Base-by-base conservation (phyloP, 495 filamentous ascomycete genomes). In the Thermothielavioides terrestris region DNA sequence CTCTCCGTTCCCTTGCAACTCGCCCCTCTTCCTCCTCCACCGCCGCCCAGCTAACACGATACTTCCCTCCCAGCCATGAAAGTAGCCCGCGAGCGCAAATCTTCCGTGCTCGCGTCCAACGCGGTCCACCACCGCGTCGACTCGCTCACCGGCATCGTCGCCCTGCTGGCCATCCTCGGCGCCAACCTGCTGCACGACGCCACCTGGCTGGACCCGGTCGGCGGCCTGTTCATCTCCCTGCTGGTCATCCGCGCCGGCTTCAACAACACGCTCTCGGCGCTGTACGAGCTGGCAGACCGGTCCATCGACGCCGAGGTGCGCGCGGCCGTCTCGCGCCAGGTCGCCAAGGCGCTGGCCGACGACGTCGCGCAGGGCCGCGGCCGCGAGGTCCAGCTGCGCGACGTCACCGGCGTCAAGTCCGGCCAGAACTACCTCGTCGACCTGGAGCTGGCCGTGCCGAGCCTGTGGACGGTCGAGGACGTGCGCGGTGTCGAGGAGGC, bases 41-140 rank as follows among this genome's bases (percentile, higher is more conserved):
- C 18, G 18, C n/a, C 25, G 1, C 14, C 6, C 26, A 21, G 18
- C 36, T 48, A 7, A 34, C n/a, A 22, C n/a, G 2, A 45, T 12
- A 46, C 1, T 8, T 10, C 35, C 17, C 34, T 3, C 34, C 20
- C 54, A 95, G 89, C 90, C 26, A 94, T 97, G 83, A 96, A 95
- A 76, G 80, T 97, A 47, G 91, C 92, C n/a, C 80, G 81, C 55
- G 86, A 94, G 60, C 83, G 89, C 59, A 94, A 95, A 63, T 95
- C 89, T 3, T 91, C 89, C 14, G 89, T 98, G 45, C 82, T 98
- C n/a, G 89, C 91, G 18, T 94, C 88, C 41, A 98, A 98, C 64
- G 92, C 92, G 4, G 76, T 94, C 53, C 92, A 98, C 68, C 92
- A 98, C 73, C 86, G 92, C 41, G 83, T 98, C 60, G 92, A 98